Base-by-base conservation (phyloP, 805 yeast species). In the Torulaspora franciscae region DNA sequence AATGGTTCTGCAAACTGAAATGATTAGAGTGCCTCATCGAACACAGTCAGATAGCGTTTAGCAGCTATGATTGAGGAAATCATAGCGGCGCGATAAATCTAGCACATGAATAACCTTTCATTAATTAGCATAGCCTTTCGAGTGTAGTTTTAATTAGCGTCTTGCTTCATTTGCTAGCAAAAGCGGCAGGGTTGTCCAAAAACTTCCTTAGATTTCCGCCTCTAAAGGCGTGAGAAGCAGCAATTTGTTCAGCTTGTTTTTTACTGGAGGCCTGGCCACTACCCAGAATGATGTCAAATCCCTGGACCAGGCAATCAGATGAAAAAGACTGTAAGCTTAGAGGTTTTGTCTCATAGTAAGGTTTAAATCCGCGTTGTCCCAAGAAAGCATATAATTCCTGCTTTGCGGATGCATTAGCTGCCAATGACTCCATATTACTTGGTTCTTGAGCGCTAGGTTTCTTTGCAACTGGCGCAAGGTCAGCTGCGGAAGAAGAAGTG, bases 211-310 rank as follows among this genome's bases (percentile, higher is more conserved):
- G 36, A 5, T 40, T 33, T 7, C 43, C 50, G 29, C 50, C 27
- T 8, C 29, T 27, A 9, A 51, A 14, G 8, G 54, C 54, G 19
- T 40, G 27, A 17, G 17, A 14, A 8, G 59, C 57, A 11, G 58
- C 45, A 8, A 40, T 42, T 24, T 55, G 54, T 30, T 57, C 45
- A 1, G 59, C 43, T 11, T 46, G 37, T 36, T 47, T 55, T 27
- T 57, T 57, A 32, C 50, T 57, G 30, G 53, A 47, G 4, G 58
- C 58, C 22, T 6, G 22, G 19, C 59, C 58, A 40, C 46, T 46
- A 25, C 57, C 57, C 22, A 57, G 38, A 24, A 45, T 11, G 17
- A 38, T 32, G 7, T 45, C 48, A 22, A 37, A 32, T 3, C 57
- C 54, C 30, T 49, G 44, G 4, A 57, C 11, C 9, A 40, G 22